Evolutionary conservation across 805 yeast species (phyloP).

Genomic region (Schizosaccharomyces osmophilus): DNA sequence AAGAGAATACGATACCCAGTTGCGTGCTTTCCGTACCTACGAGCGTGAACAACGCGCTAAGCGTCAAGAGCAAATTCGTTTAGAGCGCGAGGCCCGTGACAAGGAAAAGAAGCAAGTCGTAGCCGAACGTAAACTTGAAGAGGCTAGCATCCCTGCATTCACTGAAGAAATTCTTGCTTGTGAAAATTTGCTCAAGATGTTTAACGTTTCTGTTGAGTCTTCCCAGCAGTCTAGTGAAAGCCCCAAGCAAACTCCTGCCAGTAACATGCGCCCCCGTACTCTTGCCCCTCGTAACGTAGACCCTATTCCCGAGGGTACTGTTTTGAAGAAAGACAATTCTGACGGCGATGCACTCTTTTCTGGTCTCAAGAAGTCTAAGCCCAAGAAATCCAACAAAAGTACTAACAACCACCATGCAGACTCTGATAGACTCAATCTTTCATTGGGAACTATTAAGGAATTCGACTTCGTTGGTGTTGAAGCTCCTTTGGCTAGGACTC

Average conservation of each 20-base stretch:
- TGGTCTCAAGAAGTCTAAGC: constrained; percentile 19
- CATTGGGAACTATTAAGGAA: constrained; percentile 54
- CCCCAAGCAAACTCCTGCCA: constrained; percentile 7
- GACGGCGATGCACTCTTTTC: constrained; percentile 36
- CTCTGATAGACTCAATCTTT: constrained; percentile 19
- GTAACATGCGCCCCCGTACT: constrained; percentile 8
- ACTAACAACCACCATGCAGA: constrained; percentile 1
- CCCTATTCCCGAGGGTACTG: constrained; percentile 37
- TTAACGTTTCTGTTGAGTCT: constrained; percentile 34
- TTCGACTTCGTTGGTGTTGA: constrained; percentile 53
- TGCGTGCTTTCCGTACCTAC: constrained; percentile 39
- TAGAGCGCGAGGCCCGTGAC: constrained; percentile 24
- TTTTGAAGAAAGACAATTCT: constrained; percentile 37
- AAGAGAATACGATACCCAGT: constrained; percentile 51
- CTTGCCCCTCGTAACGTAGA: constrained; percentile 16
- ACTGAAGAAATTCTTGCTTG: constrained; percentile 52
- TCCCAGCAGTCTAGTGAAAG: constrained; percentile 13
- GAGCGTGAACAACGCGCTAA: constrained; percentile 45
- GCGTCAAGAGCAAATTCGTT: constrained; percentile 28
- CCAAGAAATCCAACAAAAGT: constrained; percentile 14
- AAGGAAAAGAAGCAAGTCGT: constrained; percentile 26
- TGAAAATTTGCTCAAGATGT: constrained; percentile 32
- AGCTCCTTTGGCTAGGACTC: constrained; percentile 55
- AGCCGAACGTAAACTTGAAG: constrained; percentile 48
- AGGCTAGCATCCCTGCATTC: constrained; percentile 58